These are phyloP conservation scores for Babesia sp. DNA, from an alignment of 169 alveolate species.

Conservation along the genomic window DNA sequence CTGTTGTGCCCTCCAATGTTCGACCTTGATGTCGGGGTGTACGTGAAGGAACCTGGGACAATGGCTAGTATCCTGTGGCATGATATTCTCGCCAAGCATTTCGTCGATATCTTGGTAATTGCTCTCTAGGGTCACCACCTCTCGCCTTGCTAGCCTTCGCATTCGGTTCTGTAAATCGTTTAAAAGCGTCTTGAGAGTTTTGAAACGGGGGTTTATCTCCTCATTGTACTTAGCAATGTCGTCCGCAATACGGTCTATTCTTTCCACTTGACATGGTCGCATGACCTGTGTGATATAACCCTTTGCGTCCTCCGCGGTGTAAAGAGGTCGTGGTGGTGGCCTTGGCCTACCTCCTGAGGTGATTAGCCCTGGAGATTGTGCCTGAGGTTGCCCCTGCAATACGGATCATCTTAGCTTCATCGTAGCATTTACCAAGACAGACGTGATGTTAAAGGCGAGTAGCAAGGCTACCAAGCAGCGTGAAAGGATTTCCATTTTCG, in stretches of 20 bases:
- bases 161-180: neutral
- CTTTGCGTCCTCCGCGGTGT: no score
- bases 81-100: neutral
- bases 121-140: neutral
- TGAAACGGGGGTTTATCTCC: neutral
- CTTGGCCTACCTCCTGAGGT: no score
- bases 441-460: no score
- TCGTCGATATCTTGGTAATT: neutral
- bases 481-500: no score
- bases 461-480: no score
- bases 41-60: neutral
- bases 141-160: constrained; percentile 1
- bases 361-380: no score
- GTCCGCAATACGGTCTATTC: constrained; percentile 13
- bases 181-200: neutral
- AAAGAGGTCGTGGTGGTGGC: no score
- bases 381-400: no score
- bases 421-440: no score
- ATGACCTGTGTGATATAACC: no score
- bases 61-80: neutral
- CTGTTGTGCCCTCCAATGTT: neutral
- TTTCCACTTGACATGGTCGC: neutral
- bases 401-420: no score
- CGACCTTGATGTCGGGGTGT: neutral
- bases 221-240: neutral